Evolutionary conservation across 2,329 filamentous ascomycete species (phyloP).

Genomic region (Penicillium paneum): DNA sequence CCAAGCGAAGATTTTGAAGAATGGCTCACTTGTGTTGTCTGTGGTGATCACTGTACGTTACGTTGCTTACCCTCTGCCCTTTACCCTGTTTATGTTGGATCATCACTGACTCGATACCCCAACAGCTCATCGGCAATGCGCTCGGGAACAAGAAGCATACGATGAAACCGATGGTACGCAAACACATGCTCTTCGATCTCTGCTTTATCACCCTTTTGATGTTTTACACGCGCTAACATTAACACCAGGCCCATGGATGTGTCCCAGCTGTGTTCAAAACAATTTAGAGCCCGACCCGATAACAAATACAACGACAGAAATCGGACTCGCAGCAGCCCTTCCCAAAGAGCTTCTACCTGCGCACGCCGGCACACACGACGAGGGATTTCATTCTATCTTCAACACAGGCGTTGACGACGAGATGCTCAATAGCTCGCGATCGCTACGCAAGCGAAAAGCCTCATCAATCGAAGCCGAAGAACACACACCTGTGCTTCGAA

Average conservation of each 20-base stretch:
- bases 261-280: constrained; percentile 53
- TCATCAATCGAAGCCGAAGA: constrained; percentile 63
- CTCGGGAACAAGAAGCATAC: constrained; percentile 66
- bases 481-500: constrained; percentile 49
- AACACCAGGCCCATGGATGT: constrained; percentile 62
- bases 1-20: constrained; percentile 77
- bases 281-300: constrained; percentile 34
- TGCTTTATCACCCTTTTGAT: background rate
- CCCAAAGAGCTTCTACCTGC: constrained; percentile 70
- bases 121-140: constrained; percentile 87
- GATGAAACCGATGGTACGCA: constrained; percentile 59
- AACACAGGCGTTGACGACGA: constrained; percentile 70
- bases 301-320: constrained; percentile 28
- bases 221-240: constrained; percentile 29
- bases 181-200: background rate
- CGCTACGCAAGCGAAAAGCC: constrained; percentile 79
- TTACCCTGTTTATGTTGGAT: constrained; percentile 20
- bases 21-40: constrained; percentile 71
- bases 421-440: constrained; percentile 70
- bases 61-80: constrained; percentile 21
- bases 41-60: constrained; percentile 76
- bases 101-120: constrained; percentile 44
- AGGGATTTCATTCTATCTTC: constrained; percentile 74
- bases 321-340: constrained; percentile 61
- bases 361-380: constrained; percentile 60